Percentiles rank a stretch among this genome's conserved stretches.
These are phyloP conservation scores for Metschnikowia corniflorae DNA, from an alignment of 805 yeast species.

Conservation along the genomic window DNA sequence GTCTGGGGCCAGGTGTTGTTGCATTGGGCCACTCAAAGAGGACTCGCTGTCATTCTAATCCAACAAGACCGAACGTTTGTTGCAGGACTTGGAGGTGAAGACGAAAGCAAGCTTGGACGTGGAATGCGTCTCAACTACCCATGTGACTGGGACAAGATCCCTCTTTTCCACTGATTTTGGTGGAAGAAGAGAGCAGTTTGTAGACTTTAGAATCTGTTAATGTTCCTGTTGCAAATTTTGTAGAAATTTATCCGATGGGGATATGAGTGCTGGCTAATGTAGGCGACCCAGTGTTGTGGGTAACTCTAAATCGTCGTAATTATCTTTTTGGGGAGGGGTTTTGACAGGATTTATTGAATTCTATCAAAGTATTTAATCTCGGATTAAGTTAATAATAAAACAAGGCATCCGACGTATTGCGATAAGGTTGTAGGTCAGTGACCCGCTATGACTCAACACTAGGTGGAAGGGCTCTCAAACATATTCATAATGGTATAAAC, in stretches of 20 bases:
- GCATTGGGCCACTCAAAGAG: conserved; percentile 22
- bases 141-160: conserved; percentile 22
- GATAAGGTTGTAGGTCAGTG: conserved; percentile 1
- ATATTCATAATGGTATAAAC: no score
- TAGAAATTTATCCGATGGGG: neutral
- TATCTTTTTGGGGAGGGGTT: no score
- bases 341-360: neutral
- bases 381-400: neutral
- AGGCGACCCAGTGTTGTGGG: no score
- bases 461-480: no score
- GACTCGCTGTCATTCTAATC: conserved; percentile 21
- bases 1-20: conserved; percentile 19
- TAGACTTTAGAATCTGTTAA: no score
- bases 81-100: conserved; percentile 27
- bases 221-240: no score
- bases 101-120: conserved; percentile 60
- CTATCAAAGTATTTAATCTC: neutral
- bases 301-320: no score
- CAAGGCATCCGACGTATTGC: neutral
- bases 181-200: neutral
- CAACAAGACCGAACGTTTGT: conserved; percentile 20
- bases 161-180: conserved; percentile 14
- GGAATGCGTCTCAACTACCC: conserved; percentile 85
- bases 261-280: neutral
- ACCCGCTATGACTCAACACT: no score